Percentiles rank a stretch among this genome's conserved stretches.
phyloP scores from a whole-genome alignment of 148 eudicot genomes.

The Camellia japonica region DNA sequence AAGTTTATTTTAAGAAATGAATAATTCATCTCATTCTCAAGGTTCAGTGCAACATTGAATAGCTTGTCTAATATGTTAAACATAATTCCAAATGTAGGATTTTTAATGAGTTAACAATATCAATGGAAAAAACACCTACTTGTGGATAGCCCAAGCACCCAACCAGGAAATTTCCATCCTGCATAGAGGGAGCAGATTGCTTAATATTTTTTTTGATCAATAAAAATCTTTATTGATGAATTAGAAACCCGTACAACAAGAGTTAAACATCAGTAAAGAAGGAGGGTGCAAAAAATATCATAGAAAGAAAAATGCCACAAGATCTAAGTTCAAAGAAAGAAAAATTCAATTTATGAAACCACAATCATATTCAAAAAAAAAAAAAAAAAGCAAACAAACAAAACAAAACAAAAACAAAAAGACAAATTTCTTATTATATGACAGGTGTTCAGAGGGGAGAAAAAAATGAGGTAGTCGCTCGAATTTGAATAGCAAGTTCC shows the following conservation, averaged over 20 bases:
- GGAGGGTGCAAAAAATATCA: too few species aligned
- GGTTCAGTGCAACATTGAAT: neutral
- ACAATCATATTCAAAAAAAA: neutral
- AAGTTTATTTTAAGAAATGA: neutral
- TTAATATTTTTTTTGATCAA: too few species aligned
- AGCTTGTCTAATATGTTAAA: neutral
- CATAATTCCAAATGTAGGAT: neutral
- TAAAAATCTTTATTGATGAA: too few species aligned
- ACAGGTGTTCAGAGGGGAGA: too few species aligned
- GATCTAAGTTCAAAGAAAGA: neutral
- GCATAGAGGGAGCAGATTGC: slow-evolving; percentile 28
- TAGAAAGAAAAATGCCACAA: neutral
- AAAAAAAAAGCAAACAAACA: neutral
- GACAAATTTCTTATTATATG: neutral
- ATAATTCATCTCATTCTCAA: neutral
- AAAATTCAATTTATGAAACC: neutral
- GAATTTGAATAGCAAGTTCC: too few species aligned
- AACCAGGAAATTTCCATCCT: slow-evolving; percentile 97
- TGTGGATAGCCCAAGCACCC: slow-evolving; percentile 94
- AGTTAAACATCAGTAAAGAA: too few species aligned
- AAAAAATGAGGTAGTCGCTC: neutral
- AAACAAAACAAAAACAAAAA: too few species aligned
- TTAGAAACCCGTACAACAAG: too few species aligned
- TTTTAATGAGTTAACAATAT: neutral
- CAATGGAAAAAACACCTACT: slow-evolving; percentile 37